phyloP scores from a whole-genome alignment of 306 rosid genomes.

The Castanea sativa region DNA sequence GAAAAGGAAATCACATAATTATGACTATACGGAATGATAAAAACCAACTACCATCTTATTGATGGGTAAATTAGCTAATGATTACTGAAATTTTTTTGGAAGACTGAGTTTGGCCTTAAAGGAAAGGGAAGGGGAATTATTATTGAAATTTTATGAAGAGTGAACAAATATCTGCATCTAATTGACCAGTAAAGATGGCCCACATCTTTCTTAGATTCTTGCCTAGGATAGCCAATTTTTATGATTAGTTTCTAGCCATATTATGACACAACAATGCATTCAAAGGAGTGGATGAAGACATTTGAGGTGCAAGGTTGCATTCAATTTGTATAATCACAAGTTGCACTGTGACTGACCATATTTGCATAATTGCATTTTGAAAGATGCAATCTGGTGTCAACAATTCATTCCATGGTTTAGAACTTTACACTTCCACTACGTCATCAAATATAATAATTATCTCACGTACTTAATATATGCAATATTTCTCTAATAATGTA shows the following conservation, averaged over 20 bases:
- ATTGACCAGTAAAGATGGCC: background rate
- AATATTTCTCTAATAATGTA: no score
- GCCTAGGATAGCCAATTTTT: background rate
- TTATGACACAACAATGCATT: background rate
- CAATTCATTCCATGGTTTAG: background rate
- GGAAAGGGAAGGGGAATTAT: no score
- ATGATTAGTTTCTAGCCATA: background rate
- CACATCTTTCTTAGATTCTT: background rate
- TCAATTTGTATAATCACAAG: background rate
- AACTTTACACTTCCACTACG: no score
- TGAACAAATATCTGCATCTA: background rate
- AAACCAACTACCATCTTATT: slow-evolving; percentile 7
- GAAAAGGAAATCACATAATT: background rate
- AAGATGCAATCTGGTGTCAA: background rate
- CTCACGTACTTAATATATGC: no score
- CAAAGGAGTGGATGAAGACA: background rate
- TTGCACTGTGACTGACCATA: background rate
- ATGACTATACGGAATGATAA: background rate
- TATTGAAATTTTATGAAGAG: no score
- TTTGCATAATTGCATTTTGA: background rate
- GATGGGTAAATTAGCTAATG: slow-evolving; percentile 7
- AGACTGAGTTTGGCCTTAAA: no score
- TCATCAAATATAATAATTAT: no score
- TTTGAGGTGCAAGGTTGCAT: background rate
- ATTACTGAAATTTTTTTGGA: no score